These are phyloP conservation scores for Leccinum pachyderme DNA, from an alignment of 1,284 basidiomycete species.

Conservation along the genomic window DNA sequence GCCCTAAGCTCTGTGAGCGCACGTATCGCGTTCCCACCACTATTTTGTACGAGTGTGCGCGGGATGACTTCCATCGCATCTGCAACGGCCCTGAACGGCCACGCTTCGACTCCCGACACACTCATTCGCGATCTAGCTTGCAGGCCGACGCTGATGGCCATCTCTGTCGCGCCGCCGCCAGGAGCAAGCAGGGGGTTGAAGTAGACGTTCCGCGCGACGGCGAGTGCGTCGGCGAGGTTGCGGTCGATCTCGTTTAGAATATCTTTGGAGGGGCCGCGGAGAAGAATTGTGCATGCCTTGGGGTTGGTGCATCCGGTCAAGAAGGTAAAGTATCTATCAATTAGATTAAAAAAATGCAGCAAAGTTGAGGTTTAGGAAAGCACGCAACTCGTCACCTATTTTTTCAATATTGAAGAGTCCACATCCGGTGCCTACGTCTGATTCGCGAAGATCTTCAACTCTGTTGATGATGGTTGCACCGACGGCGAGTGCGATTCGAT, in stretches of 20 bases:
- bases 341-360: neutral
- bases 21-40: slow-evolving; percentile 92
- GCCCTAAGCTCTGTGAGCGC: slow-evolving; percentile 92
- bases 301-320: slow-evolving; percentile 89
- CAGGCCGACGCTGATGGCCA: slow-evolving; percentile 92
- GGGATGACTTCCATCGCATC: slow-evolving; percentile 99
- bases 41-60: slow-evolving; percentile 92
- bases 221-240: slow-evolving; percentile 97
- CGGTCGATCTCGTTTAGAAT: slow-evolving; percentile 98
- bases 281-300: slow-evolving; percentile 97
- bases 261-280: slow-evolving; percentile 98
- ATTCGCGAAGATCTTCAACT: slow-evolving; percentile 90
- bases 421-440: slow-evolving; percentile 90
- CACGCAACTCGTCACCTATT: slow-evolving; percentile 86
- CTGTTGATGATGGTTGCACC: slow-evolving; percentile 98
- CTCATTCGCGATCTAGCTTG: slow-evolving; percentile 73
- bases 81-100: slow-evolving; percentile 89
- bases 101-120: slow-evolving; percentile 83
- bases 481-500: slow-evolving; percentile 93
- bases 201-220: slow-evolving; percentile 94
- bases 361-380: neutral
- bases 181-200: slow-evolving; percentile 93
- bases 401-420: slow-evolving; percentile 97
- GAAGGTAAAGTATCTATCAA: slow-evolving; percentile 91
- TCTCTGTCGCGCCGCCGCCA: slow-evolving; percentile 96